These are phyloP conservation scores for Metschnikowia drakensbergensis DNA, from an alignment of 805 yeast genomes.

Conservation along the genomic window DNA sequence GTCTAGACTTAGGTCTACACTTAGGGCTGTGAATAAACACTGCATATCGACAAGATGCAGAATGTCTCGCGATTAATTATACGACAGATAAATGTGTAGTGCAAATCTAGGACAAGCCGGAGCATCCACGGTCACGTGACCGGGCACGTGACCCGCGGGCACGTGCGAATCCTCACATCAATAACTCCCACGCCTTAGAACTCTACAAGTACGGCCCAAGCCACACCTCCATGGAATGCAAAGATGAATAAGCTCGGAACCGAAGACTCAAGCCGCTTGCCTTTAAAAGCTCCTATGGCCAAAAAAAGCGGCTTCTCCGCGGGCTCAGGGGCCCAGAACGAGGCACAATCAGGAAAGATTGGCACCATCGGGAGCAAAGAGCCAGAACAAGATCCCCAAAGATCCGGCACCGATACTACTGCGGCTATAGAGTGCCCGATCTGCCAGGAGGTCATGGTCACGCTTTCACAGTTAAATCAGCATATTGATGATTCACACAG, in stretches of 20 bases:
- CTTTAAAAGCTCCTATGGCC: background rate
- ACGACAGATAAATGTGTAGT: too few species aligned
- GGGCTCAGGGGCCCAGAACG: background rate
- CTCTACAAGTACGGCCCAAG: too few species aligned
- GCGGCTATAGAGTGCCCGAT: constrained; percentile 55
- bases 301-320: background rate
- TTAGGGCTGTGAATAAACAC: too few species aligned
- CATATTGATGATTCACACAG: constrained; percentile 70
- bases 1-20: too few species aligned
- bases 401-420: background rate
- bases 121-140: too few species aligned
- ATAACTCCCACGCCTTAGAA: too few species aligned
- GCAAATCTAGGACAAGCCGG: too few species aligned
- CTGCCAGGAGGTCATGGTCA: constrained; percentile 57
- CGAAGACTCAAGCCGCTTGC: background rate
- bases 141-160: too few species aligned
- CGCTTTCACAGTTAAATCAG: constrained; percentile 52
- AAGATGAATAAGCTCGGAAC: background rate
- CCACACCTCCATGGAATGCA: background rate
- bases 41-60: too few species aligned
- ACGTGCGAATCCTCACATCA: too few species aligned
- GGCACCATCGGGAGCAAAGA: background rate
- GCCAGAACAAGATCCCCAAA: background rate
- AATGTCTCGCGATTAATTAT: too few species aligned
- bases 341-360: background rate